These are phyloP conservation scores for Corchorus capsularis DNA, from an alignment of 345 rosid genomes.

Conservation along the genomic window DNA sequence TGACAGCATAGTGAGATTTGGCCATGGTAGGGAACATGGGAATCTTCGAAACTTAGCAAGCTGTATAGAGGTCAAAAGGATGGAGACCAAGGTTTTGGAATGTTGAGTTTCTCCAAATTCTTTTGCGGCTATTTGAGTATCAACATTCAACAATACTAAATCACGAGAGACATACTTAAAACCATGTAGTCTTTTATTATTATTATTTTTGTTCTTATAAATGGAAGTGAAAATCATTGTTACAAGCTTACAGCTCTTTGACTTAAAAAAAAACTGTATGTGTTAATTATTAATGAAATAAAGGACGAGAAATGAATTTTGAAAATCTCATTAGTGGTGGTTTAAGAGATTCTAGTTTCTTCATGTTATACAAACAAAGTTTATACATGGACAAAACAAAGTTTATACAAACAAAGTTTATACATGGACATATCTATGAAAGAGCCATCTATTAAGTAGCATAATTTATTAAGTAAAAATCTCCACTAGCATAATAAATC, in stretches of 20 bases:
- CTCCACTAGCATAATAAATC: too few species aligned
- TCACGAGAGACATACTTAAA: not conserved
- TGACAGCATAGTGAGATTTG: not conserved
- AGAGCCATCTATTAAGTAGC: too few species aligned
- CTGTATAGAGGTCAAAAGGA: not conserved
- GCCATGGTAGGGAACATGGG: not conserved
- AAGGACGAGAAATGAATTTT: too few species aligned
- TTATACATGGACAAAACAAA: too few species aligned
- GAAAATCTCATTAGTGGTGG: too few species aligned
- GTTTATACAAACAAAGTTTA: too few species aligned
- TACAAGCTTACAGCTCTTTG: not conserved
- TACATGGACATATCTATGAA: too few species aligned
- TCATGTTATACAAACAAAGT: too few species aligned
- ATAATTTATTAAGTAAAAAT: too few species aligned
- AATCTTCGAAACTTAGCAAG: not conserved
- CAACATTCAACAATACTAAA: not conserved
- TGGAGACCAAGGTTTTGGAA: not conserved
- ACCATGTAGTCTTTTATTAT: not conserved
- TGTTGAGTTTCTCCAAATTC: conserved; percentile 5
- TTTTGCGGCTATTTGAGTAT: not conserved
- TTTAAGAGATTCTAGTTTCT: too few species aligned
- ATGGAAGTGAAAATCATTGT: not conserved
- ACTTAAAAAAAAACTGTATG: too few species aligned
- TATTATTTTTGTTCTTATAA: not conserved
- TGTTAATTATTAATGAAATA: too few species aligned